Base-by-base conservation (phyloP, 495 filamentous ascomycete species). In the Pseudoneurospora amorphoporcata region DNA sequence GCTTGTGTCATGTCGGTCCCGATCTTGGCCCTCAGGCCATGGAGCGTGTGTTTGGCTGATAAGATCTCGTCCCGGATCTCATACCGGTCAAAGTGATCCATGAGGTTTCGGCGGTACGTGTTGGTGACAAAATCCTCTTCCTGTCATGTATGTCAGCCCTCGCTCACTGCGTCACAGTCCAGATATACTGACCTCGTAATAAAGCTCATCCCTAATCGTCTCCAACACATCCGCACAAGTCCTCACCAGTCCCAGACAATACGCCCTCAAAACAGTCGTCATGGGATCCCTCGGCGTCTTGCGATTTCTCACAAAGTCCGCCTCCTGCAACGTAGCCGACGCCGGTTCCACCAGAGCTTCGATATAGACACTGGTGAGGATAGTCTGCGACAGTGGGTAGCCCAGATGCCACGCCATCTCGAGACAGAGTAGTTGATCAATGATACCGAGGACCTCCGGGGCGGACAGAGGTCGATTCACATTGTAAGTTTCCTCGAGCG, bases 331-430 rank as follows among this genome's bases (percentile, higher is more conserved):
- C 19, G 80, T 87, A 42, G 77, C 83, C 8, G 93, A 92, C 61
- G 86, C 83, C 17, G 93, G 90, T 78, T 88, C 90, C 75, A 97
- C 83, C 17, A 99, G 84, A 47, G 87, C 89, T 76, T 98, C 94
- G 75, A 99, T 89, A 80, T 99, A 95, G 40, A 96, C 84, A 41
- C 92, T 97, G n/a, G 94, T 97, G 79, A 97, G 94, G 8, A 99
- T 82, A 0, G 94, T 98, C 79, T 98, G 96, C 4, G 94, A 95
- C 4, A 99, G 90, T 39, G 95, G 93, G 75, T 96, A 92, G 19
- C 95, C 95, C 78, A 91, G 90, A 82, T 98, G 94, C 95, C 95
- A 99, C 76, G 94, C 94, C 91, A 97, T 95, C 92, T 98, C 95
- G 72, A 93, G 90, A 79, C 90, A 96, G 8, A 98, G 85, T 39